Conservation (phyloP, 345 rosid genomes). For the Salix purpurea region DNA sequence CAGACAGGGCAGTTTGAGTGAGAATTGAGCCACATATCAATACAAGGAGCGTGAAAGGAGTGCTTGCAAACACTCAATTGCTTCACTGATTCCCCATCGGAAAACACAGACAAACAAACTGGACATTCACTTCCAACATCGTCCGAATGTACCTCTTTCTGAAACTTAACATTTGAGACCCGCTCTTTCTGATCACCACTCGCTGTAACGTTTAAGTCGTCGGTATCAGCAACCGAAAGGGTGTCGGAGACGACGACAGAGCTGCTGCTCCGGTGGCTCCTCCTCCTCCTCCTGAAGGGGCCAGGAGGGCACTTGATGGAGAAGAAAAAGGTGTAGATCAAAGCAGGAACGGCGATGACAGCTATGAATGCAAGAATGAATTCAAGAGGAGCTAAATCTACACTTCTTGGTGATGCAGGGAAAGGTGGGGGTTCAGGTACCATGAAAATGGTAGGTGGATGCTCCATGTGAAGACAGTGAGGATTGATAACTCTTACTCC, state of each 20-base stretch:
- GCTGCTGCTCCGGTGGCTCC: conserved; percentile 8
- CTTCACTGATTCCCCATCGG: conserved; percentile 55
- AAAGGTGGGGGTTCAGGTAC: conserved; percentile 45
- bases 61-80: conserved; percentile 59
- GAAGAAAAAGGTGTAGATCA: conserved; percentile 64
- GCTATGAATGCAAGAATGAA: conserved; percentile 65
- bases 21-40: conserved; percentile 58
- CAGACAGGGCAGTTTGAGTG: conserved; percentile 69
- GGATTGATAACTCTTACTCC: not conserved
- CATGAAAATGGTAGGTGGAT: conserved; percentile 16
- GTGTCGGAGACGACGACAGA: not conserved
- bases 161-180: conserved; percentile 31
- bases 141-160: conserved; percentile 41
- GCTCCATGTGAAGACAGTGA: conserved; percentile 5
- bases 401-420: conserved; percentile 45
- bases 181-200: conserved; percentile 2
- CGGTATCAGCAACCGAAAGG: not conserved
- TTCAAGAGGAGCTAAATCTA: conserved; percentile 64
- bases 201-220: not conserved
- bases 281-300: conserved; percentile 15
- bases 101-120: conserved; percentile 54
- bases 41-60: conserved; percentile 63
- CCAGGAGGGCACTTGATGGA: conserved; percentile 46
- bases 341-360: conserved; percentile 57
- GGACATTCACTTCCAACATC: conserved; percentile 65